A percentile compares a stretch with the other conserved stretches of the same genome.
Conservation (phyloP, 2,329 filamentous ascomycete species). For the Colletotrichum sp. region DNA sequence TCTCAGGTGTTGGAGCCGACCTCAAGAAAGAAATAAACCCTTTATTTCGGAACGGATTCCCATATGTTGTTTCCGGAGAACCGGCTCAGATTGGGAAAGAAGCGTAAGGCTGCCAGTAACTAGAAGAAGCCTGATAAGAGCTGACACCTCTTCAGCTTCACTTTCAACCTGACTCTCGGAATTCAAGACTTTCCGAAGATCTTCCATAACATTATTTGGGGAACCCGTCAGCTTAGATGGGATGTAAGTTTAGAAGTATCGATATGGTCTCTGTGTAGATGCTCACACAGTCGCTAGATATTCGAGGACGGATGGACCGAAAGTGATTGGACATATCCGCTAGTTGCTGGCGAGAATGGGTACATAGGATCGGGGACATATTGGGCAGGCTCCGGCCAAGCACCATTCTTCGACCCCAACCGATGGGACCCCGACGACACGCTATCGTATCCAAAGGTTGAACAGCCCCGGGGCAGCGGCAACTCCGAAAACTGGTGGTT, state of each 20-base stretch:
- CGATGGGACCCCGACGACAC: conserved; percentile 27
- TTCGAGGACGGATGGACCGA: conserved; percentile 44
- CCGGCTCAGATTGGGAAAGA: background rate
- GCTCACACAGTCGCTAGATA: conserved; percentile 27
- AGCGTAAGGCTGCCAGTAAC: background rate
- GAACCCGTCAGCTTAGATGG: conserved; percentile 24
- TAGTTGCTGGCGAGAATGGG: conserved; percentile 37
- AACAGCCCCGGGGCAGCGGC: conserved; percentile 16
- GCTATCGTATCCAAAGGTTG: conserved; percentile 27
- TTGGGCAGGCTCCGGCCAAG: conserved; percentile 22
- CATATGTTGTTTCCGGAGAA: background rate
- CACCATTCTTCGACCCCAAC: conserved; percentile 22
- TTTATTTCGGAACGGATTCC: conserved; percentile 13
- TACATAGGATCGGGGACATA: conserved; percentile 45
- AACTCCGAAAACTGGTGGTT: conserved; percentile 44
- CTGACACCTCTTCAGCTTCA: conserved; percentile 41
- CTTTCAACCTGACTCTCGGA: conserved; percentile 67
- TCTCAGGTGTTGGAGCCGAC: conserved; percentile 23
- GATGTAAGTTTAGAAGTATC: conserved; percentile 1
- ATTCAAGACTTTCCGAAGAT: conserved; percentile 24
- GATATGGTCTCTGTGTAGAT: background rate
- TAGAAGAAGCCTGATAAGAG: background rate
- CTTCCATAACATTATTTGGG: conserved; percentile 21
- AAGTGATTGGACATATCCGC: conserved; percentile 47
- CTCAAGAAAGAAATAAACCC: conserved; percentile 22